Conservation (phyloP, 306 rosid genomes). For the Castanospermum australe region DNA sequence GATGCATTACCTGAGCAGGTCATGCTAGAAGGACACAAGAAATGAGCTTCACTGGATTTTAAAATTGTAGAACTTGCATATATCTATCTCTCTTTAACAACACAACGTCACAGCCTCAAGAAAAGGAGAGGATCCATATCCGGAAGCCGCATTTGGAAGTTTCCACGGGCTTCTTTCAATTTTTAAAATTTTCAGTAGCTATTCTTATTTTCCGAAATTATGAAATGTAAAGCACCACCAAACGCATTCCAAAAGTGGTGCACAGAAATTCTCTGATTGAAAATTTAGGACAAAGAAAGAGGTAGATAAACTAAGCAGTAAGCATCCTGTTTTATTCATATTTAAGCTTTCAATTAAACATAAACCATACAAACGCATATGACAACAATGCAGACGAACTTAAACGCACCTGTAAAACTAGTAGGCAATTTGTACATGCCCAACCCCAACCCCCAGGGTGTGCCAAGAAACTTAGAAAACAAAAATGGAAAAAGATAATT, state of each 20-base stretch:
- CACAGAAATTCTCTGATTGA: background rate
- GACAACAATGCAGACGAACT: background rate
- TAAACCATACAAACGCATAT: too few relatives aligned
- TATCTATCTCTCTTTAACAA: background rate
- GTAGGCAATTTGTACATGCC: background rate
- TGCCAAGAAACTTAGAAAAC: background rate
- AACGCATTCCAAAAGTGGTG: background rate
- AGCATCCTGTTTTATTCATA: too few relatives aligned
- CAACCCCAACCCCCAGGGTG: background rate
- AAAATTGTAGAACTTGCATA: background rate
- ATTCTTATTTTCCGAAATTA: background rate
- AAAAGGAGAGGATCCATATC: background rate
- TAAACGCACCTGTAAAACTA: background rate
- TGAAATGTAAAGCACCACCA: background rate
- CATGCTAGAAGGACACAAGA: background rate
- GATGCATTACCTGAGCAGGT: too few relatives aligned
- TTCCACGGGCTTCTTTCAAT: background rate
- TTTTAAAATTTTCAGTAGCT: background rate
- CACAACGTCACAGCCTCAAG: background rate
- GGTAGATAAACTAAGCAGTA: background rate
- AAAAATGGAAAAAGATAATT: background rate
- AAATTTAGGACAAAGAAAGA: background rate
- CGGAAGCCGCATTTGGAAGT: background rate
- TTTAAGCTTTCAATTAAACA: too few relatives aligned
- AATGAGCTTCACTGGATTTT: background rate